Percentiles rank a stretch among this genome's conserved stretches.
Evolutionary conservation across 192 early-diverging fungal species (phyloP).

Genomic region (Cladochytrium replicatum): DNA sequence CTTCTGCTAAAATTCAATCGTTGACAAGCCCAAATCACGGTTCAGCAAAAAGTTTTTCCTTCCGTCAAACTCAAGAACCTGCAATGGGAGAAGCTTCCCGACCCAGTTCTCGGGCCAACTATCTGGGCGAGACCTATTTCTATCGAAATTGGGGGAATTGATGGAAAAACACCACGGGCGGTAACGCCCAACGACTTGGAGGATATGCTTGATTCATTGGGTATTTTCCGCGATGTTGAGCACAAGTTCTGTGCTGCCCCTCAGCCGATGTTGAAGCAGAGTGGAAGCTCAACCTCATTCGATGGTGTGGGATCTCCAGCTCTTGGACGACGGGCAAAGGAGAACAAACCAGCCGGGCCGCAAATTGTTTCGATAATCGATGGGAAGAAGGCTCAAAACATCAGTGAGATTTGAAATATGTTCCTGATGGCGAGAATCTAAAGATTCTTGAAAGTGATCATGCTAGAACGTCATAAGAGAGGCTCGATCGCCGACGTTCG

Average conservation of each 20-base stretch:
- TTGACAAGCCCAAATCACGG: too few species aligned
- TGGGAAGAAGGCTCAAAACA: constrained; percentile 34
- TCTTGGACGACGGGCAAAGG: neutral
- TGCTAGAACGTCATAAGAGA: constrained; percentile 18
- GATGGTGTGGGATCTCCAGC: neutral
- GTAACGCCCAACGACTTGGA: too few species aligned
- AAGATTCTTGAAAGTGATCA: constrained; percentile 19
- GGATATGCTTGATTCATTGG: constrained; percentile 16
- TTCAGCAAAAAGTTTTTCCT: constrained; percentile 26
- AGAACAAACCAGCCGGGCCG: constrained; percentile 4
- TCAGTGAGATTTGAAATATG: constrained; percentile 16
- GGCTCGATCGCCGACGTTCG: constrained; percentile 16
- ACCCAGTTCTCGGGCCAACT: constrained; percentile 16
- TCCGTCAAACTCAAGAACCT: constrained; percentile 20
- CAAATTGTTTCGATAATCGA: constrained; percentile 31
- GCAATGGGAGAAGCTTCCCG: constrained; percentile 36
- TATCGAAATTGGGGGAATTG: neutral
- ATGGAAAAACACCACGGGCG: neutral
- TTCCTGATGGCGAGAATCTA: neutral
- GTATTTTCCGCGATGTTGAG: constrained; percentile 29
- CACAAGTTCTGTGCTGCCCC: neutral
- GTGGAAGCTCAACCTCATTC: neutral
- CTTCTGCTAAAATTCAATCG: neutral
- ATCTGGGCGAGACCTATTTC: constrained; percentile 22
- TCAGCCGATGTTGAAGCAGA: neutral